A percentile compares a stretch with the other conserved stretches of the same genome.
Conservation (phyloP, 2,329 filamentous ascomycete species). For the Hypoxylon sp. region DNA sequence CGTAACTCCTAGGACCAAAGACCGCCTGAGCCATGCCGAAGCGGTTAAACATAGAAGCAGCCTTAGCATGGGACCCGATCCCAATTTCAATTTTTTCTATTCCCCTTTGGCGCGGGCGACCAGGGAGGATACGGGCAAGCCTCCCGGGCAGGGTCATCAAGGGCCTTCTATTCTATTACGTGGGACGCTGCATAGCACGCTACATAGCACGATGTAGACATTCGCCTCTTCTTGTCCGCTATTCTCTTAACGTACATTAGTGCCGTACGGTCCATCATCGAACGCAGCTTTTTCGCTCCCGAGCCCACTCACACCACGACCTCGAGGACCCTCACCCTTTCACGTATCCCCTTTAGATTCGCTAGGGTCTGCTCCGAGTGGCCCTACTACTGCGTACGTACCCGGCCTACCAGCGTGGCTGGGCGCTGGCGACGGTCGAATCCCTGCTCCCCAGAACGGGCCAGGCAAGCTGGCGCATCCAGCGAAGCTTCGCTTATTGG, state of each 20-base stretch:
- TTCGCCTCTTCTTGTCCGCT: constrained; percentile 11
- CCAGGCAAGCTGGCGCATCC: constrained; percentile 44
- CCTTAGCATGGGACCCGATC: constrained; percentile 39
- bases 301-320: constrained; percentile 30
- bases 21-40: constrained; percentile 39
- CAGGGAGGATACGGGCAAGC: constrained; percentile 5
- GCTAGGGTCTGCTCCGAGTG: constrained; percentile 36
- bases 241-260: constrained; percentile 10
- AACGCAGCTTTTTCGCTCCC: constrained; percentile 28
- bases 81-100: constrained; percentile 32
- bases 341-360: constrained; percentile 32
- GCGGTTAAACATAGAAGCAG: constrained; percentile 44
- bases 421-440: constrained; percentile 38
- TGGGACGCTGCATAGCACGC: no score
- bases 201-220: no score
- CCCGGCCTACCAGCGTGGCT: constrained; percentile 37
- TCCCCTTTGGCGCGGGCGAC: constrained; percentile 1
- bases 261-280: constrained; percentile 30
- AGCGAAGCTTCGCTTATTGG: constrained; percentile 38
- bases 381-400: constrained; percentile 38
- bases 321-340: constrained; percentile 22
- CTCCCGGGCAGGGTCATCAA: constrained; percentile 17
- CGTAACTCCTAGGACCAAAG: constrained; percentile 29
- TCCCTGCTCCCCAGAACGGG: no score
- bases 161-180: no score